These are phyloP conservation scores for Polyrhizophydium stewartii DNA, from an alignment of 371 early-diverging fungal species.

Conservation along the genomic window DNA sequence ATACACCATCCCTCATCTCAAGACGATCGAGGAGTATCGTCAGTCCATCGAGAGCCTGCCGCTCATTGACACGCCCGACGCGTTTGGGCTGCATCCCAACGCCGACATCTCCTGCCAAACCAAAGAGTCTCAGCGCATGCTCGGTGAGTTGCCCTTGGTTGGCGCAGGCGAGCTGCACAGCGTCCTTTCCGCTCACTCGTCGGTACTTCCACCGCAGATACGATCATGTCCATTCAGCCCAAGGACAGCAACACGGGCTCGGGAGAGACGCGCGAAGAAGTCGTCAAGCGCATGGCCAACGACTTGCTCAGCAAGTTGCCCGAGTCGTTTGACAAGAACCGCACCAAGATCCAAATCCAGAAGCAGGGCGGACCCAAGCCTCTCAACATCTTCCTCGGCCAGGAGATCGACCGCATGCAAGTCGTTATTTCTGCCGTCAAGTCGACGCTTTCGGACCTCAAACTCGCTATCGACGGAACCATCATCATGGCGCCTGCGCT, in stretches of 20 bases:
- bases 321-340: constrained; percentile 53
- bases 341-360: constrained; percentile 29
- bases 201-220: constrained; percentile 27
- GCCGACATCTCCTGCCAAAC: constrained; percentile 58
- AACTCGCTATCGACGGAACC: constrained; percentile 58
- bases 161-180: too few species aligned
- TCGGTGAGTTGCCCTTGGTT: constrained; percentile 25
- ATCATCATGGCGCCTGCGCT: constrained; percentile 47
- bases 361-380: constrained; percentile 56
- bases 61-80: constrained; percentile 53
- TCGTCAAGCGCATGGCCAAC: constrained; percentile 51
- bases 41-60: constrained; percentile 49
- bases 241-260: constrained; percentile 50
- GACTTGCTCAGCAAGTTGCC: constrained; percentile 54
- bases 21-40: constrained; percentile 56
- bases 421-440: constrained; percentile 43
- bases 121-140: constrained; percentile 52
- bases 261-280: constrained; percentile 58
- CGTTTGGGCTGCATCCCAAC: constrained; percentile 61
- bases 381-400: constrained; percentile 56
- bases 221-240: constrained; percentile 61
- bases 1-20: constrained; percentile 52
- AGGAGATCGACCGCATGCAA: constrained; percentile 59
- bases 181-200: not conserved
- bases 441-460: constrained; percentile 45